Conservation (phyloP, 176 grass and related monocot genomes). For the Elaeis guineensis region DNA sequence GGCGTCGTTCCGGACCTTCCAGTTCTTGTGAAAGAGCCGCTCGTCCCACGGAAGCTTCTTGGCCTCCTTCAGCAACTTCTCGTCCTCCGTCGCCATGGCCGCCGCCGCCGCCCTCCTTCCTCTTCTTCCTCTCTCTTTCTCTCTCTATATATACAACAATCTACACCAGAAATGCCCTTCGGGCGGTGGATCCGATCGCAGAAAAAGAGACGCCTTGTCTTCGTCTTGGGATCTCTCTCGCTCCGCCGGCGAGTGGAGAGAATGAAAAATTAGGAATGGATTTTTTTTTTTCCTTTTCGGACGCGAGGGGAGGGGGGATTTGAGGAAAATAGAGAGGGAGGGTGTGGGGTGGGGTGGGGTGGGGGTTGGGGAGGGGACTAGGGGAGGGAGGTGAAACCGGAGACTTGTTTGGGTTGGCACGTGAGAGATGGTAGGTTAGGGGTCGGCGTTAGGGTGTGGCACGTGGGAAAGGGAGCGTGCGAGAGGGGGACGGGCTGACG, state of each 20-base stretch:
- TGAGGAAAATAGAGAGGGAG: background rate
- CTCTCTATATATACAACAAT: no score
- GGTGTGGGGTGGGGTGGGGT: no score
- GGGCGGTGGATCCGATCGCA: constrained; percentile 10
- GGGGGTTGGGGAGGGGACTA: no score
- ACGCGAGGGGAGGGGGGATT: background rate
- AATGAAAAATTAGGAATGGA: background rate
- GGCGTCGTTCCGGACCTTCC: constrained; percentile 97
- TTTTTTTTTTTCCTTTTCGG: no score
- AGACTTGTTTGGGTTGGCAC: constrained; percentile 2
- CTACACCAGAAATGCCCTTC: background rate
- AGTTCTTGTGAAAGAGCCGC: constrained; percentile 90
- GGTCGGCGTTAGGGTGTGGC: constrained; percentile 1
- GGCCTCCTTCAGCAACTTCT: constrained; percentile 99
- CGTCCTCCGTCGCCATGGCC: constrained; percentile 94
- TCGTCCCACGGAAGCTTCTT: constrained; percentile 98
- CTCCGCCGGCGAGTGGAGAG: constrained; percentile 3
- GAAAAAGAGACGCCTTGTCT: no score
- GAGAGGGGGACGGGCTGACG: background rate
- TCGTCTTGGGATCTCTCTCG: constrained; percentile 19
- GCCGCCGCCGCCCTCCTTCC: constrained; percentile 7
- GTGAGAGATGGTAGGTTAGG: constrained; percentile 8
- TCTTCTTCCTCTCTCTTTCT: background rate
- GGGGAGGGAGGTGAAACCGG: no score
- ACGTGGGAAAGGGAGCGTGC: background rate